These are phyloP conservation scores for Coemansia sp. DNA, from an alignment of 192 early-diverging fungal genomes.

Conservation along the genomic window DNA sequence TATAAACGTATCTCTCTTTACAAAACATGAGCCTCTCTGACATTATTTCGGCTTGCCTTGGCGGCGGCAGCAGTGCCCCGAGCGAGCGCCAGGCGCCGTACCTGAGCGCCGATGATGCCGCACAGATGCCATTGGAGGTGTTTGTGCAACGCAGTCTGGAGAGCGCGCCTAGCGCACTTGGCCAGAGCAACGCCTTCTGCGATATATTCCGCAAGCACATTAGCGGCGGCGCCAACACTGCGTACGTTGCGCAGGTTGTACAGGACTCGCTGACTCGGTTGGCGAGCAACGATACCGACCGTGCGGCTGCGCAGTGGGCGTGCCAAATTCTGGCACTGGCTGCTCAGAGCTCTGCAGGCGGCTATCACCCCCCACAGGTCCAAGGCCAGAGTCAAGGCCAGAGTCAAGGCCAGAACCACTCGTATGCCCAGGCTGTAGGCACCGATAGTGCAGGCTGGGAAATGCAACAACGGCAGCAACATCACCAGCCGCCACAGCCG, in stretches of 20 bases:
- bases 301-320: constrained; percentile 44
- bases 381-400: constrained; percentile 5
- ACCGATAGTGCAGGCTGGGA: constrained; percentile 30
- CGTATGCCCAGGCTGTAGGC: constrained; percentile 34
- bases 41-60: constrained; percentile 37
- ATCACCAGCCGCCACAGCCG: constrained; percentile 10
- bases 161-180: constrained; percentile 40
- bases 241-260: constrained; percentile 28
- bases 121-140: constrained; percentile 42
- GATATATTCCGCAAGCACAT: constrained; percentile 49
- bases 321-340: constrained; percentile 34
- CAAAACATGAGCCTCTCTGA: constrained; percentile 34
- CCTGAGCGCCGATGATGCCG: constrained; percentile 48
- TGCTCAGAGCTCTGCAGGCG: constrained; percentile 13
- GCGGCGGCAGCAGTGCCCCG: constrained; percentile 6
- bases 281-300: constrained; percentile 35
- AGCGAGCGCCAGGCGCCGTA: constrained; percentile 35
- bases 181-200: constrained; percentile 32
- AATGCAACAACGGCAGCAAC: constrained; percentile 14
- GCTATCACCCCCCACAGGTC: constrained; percentile 30
- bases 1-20: background rate
- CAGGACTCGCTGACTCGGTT: constrained; percentile 33
- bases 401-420: background rate
- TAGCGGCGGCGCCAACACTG: constrained; percentile 17
- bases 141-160: constrained; percentile 52